Conservation (phyloP, 2,329 filamentous ascomycete species). For the Huntiella decipiens region DNA sequence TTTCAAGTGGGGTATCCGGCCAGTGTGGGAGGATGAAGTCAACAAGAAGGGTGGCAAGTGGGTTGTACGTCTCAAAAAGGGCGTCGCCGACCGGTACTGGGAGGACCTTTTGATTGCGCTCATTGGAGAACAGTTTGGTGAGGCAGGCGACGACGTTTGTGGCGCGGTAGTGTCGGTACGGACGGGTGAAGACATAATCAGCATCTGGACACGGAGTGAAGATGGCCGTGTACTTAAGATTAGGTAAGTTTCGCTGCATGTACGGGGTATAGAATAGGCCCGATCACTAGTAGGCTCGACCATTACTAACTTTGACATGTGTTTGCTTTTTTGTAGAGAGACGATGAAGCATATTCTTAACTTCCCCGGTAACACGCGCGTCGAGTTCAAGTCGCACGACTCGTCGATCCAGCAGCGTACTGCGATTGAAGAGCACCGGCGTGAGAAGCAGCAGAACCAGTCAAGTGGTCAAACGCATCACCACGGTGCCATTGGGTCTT, state of each 20-base stretch:
- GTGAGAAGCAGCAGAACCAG: slow-evolving; percentile 51
- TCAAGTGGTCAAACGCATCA: slow-evolving; percentile 13
- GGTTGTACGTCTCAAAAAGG: slow-evolving; percentile 94
- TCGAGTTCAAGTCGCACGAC: slow-evolving; percentile 92
- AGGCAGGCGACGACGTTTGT: slow-evolving; percentile 85
- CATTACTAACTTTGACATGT: slow-evolving; percentile 1
- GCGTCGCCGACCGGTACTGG: slow-evolving; percentile 91
- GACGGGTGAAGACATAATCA: slow-evolving; percentile 91
- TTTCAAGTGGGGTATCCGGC: slow-evolving; percentile 89
- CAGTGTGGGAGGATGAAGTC: slow-evolving; percentile 96
- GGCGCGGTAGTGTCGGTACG: slow-evolving; percentile 86
- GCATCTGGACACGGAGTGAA: slow-evolving; percentile 91
- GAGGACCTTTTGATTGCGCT: slow-evolving; percentile 82
- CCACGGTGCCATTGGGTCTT: slow-evolving; percentile 17
- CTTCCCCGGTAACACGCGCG: slow-evolving; percentile 72
- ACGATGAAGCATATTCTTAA: slow-evolving; percentile 80
- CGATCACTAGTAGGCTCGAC: too few relatives aligned
- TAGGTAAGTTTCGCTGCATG: slow-evolving; percentile 38
- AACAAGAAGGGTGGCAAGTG: slow-evolving; percentile 95
- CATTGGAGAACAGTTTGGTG: slow-evolving; percentile 82
- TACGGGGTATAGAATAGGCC: neutral
- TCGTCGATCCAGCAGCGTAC: slow-evolving; percentile 85
- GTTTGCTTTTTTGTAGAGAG: slow-evolving; percentile 39
- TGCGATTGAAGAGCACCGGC: slow-evolving; percentile 76
- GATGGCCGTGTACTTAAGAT: slow-evolving; percentile 92